Conservation (phyloP, 1,284 basidiomycete species). For the Cryptococcus floricola region DNA sequence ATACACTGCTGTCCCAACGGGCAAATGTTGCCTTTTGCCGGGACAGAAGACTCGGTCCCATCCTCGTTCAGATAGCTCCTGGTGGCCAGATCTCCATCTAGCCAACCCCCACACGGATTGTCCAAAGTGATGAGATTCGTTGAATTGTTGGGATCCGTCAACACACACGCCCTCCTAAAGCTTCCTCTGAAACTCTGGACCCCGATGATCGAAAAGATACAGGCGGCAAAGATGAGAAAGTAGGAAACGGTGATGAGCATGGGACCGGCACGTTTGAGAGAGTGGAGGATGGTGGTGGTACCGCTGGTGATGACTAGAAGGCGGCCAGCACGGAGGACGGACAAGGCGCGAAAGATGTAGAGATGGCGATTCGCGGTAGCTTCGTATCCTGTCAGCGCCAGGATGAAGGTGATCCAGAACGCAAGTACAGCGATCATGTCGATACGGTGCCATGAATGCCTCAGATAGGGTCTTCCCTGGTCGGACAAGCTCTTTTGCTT, state of each 20-base stretch:
- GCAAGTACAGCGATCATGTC: conserved; percentile 73
- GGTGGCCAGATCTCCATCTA: conserved; percentile 57
- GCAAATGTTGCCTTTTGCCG: conserved; percentile 73
- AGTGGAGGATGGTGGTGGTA: conserved; percentile 91
- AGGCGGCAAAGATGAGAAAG: conserved; percentile 86
- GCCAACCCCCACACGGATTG: conserved; percentile 73
- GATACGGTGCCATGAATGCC: conserved; percentile 91
- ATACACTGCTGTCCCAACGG: conserved; percentile 73
- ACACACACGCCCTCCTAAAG: conserved; percentile 57
- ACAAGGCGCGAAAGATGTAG: conserved; percentile 83
- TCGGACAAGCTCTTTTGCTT: conserved; percentile 42
- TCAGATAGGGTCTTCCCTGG: conserved; percentile 65
- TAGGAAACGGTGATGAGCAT: conserved; percentile 82
- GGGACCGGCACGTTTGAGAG: conserved; percentile 84
- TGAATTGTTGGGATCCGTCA: conserved; percentile 47
- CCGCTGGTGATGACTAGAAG: conserved; percentile 85
- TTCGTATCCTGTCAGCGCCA: conserved; percentile 67
- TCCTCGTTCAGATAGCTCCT: conserved; percentile 25
- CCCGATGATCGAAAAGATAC: conserved; percentile 86
- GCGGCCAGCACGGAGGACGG: conserved; percentile 77
- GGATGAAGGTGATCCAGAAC: conserved; percentile 61
- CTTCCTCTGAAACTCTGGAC: conserved; percentile 87
- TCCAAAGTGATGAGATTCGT: conserved; percentile 42
- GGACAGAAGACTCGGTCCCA: conserved; percentile 52
- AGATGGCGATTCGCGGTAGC: conserved; percentile 63